Evolutionary conservation across 805 yeast genomes (phyloP).

Genomic region (Kodamaea nitidulidarum): DNA sequence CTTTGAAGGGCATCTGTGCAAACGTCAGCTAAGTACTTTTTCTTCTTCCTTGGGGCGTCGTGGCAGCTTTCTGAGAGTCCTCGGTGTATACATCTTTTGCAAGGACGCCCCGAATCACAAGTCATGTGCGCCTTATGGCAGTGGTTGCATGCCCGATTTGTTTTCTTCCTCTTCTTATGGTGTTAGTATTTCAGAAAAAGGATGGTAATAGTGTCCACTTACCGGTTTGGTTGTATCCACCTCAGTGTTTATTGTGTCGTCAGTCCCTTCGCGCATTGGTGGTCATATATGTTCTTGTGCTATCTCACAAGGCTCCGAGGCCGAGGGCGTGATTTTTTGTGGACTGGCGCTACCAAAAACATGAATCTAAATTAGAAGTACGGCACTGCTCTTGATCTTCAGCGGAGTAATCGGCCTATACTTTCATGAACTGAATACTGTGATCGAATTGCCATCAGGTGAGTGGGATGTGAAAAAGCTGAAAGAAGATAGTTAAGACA

Average conservation of each 20-base stretch:
- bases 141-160: slow-evolving; percentile 83
- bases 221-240: slow-evolving; percentile 6
- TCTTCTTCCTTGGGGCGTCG: slow-evolving; percentile 85
- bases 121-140: slow-evolving; percentile 91
- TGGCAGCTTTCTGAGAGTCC: slow-evolving; percentile 68
- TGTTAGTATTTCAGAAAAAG: slow-evolving; percentile 1
- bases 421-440: no score
- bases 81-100: slow-evolving; percentile 69
- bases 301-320: slow-evolving; percentile 8
- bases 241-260: neutral
- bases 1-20: slow-evolving; percentile 26
- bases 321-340: slow-evolving; percentile 4
- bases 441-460: no score
- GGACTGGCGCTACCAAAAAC: slow-evolving; percentile 6
- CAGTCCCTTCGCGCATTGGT: slow-evolving; percentile 1
- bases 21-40: slow-evolving; percentile 72
- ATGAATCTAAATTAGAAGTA: no score
- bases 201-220: slow-evolving; percentile 1
- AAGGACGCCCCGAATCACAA: slow-evolving; percentile 82
- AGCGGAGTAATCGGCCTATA: no score
- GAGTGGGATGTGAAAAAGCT: no score
- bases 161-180: slow-evolving; percentile 53
- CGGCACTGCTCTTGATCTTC: no score
- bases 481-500: no score
- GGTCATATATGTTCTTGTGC: neutral